Conservation (phyloP, 2,329 filamentous ascomycete species). For the Diaporthe longicolla region DNA sequence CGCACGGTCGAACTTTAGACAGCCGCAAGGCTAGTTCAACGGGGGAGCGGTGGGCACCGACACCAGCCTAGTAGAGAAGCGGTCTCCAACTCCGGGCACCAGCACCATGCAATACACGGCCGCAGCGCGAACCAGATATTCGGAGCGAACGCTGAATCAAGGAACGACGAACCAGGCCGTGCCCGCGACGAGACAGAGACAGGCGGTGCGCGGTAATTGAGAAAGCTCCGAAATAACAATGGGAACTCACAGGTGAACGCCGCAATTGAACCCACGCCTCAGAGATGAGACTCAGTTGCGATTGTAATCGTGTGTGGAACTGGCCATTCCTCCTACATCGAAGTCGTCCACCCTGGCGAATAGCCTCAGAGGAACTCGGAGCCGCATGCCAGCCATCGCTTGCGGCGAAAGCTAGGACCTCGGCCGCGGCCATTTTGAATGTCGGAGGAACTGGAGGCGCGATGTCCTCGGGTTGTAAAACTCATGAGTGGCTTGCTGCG, state of each 20-base stretch:
- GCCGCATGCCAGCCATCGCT: conserved; percentile 55
- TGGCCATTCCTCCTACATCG: conserved; percentile 43
- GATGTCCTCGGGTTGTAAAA: conserved; percentile 57
- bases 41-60: not conserved
- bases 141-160: not conserved
- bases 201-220: not conserved
- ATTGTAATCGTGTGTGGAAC: conserved; percentile 46
- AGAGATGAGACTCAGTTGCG: conserved; percentile 57
- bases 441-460: conserved; percentile 56
- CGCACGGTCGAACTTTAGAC: not conserved
- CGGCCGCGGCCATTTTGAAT: conserved; percentile 69
- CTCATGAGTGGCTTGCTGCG: conserved; percentile 58
- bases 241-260: conserved; percentile 51
- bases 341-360: conserved; percentile 53
- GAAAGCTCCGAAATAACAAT: not conserved
- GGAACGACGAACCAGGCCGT: not conserved
- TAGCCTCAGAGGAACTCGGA: conserved; percentile 52
- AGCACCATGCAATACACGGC: conserved; percentile 9
- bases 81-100: conserved; percentile 17
- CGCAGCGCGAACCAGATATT: conserved; percentile 18
- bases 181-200: not conserved
- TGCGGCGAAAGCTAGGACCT: conserved; percentile 60
- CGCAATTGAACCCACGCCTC: conserved; percentile 56
- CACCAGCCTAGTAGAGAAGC: not conserved
- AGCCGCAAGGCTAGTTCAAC: conserved; percentile 25